Evolutionary conservation across 2,329 filamentous ascomycete species (phyloP).

Genomic region (Trichophyton mentagrophytes): DNA sequence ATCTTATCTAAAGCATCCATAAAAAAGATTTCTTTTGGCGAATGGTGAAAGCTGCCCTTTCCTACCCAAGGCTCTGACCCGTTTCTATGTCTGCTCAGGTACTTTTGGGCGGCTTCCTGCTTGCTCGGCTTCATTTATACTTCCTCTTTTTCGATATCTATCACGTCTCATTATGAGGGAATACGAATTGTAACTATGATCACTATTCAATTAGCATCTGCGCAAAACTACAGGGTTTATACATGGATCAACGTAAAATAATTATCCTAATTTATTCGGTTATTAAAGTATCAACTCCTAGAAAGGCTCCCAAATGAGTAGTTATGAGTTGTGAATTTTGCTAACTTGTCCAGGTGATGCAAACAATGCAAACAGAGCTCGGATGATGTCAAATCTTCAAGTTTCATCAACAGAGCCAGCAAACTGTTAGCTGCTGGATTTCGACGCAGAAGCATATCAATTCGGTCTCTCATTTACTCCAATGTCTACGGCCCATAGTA

Average conservation of each 20-base stretch:
- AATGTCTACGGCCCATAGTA: neutral
- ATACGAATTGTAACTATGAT: slow-evolving; percentile 1
- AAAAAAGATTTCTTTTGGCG: slow-evolving; percentile 1
- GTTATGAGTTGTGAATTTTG: neutral
- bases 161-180: neutral
- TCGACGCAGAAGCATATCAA: neutral
- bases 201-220: neutral
- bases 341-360: slow-evolving; percentile 12
- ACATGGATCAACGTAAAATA: neutral
- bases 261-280: neutral
- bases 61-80: neutral
- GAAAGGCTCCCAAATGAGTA: too few species aligned
- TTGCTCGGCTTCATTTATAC: neutral
- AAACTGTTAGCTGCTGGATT: neutral
- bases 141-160: neutral
- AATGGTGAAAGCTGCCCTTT: neutral
- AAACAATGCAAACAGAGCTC: slow-evolving; percentile 26
- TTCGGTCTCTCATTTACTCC: neutral
- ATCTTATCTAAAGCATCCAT: slow-evolving; percentile 44
- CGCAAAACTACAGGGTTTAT: neutral
- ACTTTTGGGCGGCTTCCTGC: neutral
- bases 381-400: slow-evolving; percentile 27
- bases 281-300: too few species aligned
- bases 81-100: neutral
- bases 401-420: neutral